Percentiles rank a stretch among this genome's conserved stretches.
phyloP scores from a whole-genome alignment of 192 early-diverging fungal species.

The Backusella parvicylindrica region DNA sequence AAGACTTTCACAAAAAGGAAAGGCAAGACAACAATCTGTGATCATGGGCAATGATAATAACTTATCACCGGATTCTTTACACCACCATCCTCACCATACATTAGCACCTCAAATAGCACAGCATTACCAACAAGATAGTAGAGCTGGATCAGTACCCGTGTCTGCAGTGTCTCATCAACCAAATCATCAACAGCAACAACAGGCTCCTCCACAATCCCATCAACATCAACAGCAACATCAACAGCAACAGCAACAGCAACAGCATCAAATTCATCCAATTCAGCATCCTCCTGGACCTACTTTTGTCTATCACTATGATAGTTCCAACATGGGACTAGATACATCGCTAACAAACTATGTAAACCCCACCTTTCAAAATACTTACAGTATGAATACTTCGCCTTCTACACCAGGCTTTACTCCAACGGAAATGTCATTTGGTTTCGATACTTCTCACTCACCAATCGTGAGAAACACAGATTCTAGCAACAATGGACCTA shows the following conservation, averaged over 20 bases:
- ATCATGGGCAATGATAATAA: neutral
- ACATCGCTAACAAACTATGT: conserved; percentile 14
- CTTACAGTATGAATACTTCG: neutral
- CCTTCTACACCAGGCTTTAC: neutral
- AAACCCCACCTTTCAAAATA: conserved; percentile 10
- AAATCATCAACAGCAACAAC: neutral
- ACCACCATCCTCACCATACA: neutral
- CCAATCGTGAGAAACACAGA: neutral
- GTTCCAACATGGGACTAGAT: neutral
- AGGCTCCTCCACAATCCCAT: neutral
- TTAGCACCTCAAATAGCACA: neutral
- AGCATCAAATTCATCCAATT: neutral
- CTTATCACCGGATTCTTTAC: neutral
- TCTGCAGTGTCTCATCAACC: neutral
- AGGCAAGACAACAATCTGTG: neutral
- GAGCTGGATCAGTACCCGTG: neutral
- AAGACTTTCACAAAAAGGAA: neutral
- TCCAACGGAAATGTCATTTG: neutral
- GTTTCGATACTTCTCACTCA: neutral
- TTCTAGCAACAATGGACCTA: neutral
- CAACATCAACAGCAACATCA: neutral
- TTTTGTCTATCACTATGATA: conserved; percentile 17
- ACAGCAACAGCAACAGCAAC: neutral
- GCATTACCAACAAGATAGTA: neutral
- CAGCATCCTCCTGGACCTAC: neutral